Conservation (phyloP, 2,329 filamentous ascomycete species). For the Drechslerella stenobrocha region DNA sequence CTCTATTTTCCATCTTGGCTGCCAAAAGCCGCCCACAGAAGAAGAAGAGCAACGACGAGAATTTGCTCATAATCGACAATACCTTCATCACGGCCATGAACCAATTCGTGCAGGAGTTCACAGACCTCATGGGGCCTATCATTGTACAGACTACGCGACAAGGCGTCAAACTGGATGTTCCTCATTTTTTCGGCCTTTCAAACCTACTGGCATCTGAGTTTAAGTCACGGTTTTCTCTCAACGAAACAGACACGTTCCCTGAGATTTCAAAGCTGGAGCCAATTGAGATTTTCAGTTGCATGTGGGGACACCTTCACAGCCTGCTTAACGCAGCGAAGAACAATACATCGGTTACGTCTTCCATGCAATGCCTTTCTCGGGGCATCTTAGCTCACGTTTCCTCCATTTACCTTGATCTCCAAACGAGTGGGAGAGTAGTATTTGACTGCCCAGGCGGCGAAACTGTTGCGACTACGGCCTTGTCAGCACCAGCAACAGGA, state of each 20-base stretch:
- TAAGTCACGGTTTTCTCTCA: constrained; percentile 1
- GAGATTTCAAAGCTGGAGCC: background rate
- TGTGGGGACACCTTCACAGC: background rate
- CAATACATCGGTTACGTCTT: background rate
- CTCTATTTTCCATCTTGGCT: constrained; percentile 1
- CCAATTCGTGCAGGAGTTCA: constrained; percentile 7
- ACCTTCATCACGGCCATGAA: constrained; percentile 7
- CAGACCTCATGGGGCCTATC: background rate
- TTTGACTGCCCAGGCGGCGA: no score
- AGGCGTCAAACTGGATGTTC: background rate
- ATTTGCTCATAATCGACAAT: constrained; percentile 13
- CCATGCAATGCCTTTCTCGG: background rate
- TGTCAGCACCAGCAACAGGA: background rate
- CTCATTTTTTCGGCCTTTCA: background rate
- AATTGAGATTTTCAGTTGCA: background rate
- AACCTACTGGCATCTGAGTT: background rate
- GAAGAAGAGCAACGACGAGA: constrained; percentile 24
- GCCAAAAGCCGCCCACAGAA: constrained; percentile 1
- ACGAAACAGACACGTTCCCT: background rate
- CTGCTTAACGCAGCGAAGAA: background rate
- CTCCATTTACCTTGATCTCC: background rate
- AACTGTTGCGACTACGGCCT: background rate
- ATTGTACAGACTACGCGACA: background rate
- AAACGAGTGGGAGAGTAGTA: background rate
- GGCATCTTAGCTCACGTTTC: background rate